Evolutionary conservation across 495 filamentous ascomycete genomes (phyloP).

Genomic region (Daldinia concentrica): DNA sequence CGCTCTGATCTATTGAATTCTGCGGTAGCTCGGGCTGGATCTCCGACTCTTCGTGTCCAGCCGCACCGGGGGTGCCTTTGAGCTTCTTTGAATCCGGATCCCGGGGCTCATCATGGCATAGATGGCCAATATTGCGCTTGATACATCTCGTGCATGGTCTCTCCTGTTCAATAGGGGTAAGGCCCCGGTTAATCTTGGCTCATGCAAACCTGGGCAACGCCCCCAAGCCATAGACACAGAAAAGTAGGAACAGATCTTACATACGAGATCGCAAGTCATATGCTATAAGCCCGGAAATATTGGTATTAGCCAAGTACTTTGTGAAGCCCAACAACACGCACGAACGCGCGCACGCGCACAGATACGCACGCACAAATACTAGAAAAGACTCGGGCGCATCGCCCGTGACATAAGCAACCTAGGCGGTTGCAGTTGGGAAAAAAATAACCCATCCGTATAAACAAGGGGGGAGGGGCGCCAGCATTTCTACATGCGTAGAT

Average conservation of each 20-base stretch:
- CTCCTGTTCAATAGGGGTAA: conserved; percentile 69
- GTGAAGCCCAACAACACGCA: conserved; percentile 42
- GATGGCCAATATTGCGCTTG: conserved; percentile 97
- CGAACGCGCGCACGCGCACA: conserved; percentile 34
- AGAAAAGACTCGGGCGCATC: conserved; percentile 32
- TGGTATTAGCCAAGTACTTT: conserved; percentile 39
- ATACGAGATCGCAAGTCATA: conserved; percentile 99
- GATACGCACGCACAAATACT: conserved; percentile 22
- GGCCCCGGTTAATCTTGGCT: conserved; percentile 47
- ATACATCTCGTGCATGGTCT: conserved; percentile 97
- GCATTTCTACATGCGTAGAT: conserved; percentile 42
- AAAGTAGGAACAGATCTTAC: conserved; percentile 61
- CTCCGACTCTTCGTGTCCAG: conserved; percentile 50
- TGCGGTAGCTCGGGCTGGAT: conserved; percentile 53
- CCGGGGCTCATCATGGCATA: conserved; percentile 97
- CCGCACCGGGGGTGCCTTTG: conserved; percentile 72
- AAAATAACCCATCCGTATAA: conserved; percentile 25
- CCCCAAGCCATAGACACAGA: conserved; percentile 55
- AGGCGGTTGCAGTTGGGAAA: conserved; percentile 7
- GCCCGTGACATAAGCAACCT: conserved; percentile 38
- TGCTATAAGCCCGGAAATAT: conserved; percentile 69
- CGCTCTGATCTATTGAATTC: conserved; percentile 52
- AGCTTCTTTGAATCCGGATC: conserved; percentile 71
- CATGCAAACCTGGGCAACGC: conserved; percentile 39
- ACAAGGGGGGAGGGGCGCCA: conserved; percentile 30